Percentiles rank a stretch among this genome's conserved stretches.
Conservation (phyloP, 179 eudicot genomes). For the Actinidia arguta region DNA sequence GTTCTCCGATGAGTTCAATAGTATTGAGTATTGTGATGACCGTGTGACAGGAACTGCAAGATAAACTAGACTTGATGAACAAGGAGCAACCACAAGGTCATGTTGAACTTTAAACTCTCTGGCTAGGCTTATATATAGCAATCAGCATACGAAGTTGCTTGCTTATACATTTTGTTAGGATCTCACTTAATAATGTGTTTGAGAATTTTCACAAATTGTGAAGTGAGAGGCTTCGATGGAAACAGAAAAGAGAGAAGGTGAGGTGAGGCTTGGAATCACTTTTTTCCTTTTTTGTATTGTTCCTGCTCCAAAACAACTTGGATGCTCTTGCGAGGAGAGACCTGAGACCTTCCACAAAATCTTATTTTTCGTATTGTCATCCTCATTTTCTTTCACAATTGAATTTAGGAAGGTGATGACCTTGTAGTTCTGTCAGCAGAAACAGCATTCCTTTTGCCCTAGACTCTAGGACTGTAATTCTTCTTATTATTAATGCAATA, state of each 20-base stretch:
- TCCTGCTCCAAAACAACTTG: not conserved
- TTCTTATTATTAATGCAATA: not conserved
- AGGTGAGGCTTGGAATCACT: slow-evolving; percentile 11
- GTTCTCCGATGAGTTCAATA: not conserved
- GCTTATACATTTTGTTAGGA: slow-evolving; percentile 1
- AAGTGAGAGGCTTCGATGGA: slow-evolving; percentile 5
- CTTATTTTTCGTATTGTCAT: slow-evolving; percentile 4
- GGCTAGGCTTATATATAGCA: not conserved
- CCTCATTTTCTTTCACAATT: not conserved
- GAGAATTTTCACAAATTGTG: slow-evolving; percentile 6
- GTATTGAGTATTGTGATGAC: slow-evolving; percentile 9
- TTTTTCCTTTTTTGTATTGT: slow-evolving; percentile 4
- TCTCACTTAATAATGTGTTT: not conserved
- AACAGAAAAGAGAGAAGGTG: not conserved
- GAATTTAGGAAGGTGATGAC: not conserved
- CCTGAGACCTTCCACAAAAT: not conserved
- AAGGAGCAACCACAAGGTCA: slow-evolving; percentile 62
- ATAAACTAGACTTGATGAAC: slow-evolving; percentile 73
- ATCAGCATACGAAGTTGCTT: slow-evolving; percentile 8
- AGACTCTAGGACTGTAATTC: not conserved
- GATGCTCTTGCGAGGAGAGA: not conserved
- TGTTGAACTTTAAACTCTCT: slow-evolving; percentile 65
- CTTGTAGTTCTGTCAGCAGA: not conserved
- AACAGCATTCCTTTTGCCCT: not conserved
- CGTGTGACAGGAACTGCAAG: slow-evolving; percentile 72